Conservation (phyloP, 1,284 basidiomycete species). For the Rhizopogon hawkerae region DNA sequence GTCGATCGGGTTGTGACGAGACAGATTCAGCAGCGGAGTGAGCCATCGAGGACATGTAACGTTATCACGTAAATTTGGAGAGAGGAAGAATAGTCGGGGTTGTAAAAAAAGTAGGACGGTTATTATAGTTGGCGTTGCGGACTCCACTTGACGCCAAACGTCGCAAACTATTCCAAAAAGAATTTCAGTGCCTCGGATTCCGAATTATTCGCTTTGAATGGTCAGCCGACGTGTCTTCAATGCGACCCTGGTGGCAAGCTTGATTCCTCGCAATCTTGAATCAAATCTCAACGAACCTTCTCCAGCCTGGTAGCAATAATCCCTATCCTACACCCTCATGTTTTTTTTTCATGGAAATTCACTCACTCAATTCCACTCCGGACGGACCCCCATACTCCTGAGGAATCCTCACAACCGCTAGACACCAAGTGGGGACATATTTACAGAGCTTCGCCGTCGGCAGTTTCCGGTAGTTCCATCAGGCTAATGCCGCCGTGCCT, state of each 20-base stretch:
- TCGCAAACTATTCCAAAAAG: conserved; percentile 17
- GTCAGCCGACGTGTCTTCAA: conserved; percentile 38
- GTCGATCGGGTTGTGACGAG: conserved; percentile 35
- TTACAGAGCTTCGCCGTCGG: conserved; percentile 11
- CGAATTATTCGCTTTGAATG: conserved; percentile 43
- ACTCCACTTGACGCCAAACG: conserved; percentile 20
- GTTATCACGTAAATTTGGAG: conserved; percentile 30
- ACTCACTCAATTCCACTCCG: not conserved
- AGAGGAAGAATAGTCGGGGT: conserved; percentile 25
- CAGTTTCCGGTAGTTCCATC: conserved; percentile 22
- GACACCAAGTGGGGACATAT: not conserved
- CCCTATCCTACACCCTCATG: conserved; percentile 10
- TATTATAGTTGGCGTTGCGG: conserved; percentile 26
- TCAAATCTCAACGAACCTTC: conserved; percentile 25
- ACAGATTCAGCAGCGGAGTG: conserved; percentile 32
- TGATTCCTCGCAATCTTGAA: conserved; percentile 22
- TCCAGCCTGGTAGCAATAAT: conserved; percentile 10
- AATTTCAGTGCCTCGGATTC: conserved; percentile 30
- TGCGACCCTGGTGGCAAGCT: conserved; percentile 37
- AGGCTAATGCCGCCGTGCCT: conserved; percentile 23
- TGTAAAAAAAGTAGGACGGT: conserved; percentile 25
- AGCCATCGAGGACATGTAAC: conserved; percentile 36
- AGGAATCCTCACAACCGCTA: too few species aligned
- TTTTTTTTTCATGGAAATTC: not conserved
- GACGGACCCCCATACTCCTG: not conserved